Conservation (phyloP, 352 stramenopile genomes). For the Saprolegnia parasitica region DNA sequence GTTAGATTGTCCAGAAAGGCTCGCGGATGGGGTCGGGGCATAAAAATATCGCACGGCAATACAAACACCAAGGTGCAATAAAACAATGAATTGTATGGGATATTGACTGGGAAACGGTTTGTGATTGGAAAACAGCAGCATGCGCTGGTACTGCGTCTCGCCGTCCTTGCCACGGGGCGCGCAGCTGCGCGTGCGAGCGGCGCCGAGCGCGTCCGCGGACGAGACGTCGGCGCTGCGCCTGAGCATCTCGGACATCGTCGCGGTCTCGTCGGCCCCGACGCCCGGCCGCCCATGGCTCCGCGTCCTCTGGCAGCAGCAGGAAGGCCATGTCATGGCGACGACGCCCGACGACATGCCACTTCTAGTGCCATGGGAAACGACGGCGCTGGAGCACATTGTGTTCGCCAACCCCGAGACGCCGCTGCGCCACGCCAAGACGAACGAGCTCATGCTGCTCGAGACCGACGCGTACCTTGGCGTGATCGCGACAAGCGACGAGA, state of each 20-base stretch:
- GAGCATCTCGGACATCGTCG: slow-evolving; percentile 11
- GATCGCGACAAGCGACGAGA: not conserved
- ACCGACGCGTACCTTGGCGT: slow-evolving; percentile 15
- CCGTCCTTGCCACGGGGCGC: slow-evolving; percentile 9
- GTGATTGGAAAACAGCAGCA: not conserved
- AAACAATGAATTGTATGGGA: not conserved
- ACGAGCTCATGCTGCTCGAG: slow-evolving; percentile 6
- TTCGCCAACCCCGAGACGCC: slow-evolving; percentile 18
- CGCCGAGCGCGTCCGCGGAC: slow-evolving; percentile 3
- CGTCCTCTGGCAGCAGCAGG: slow-evolving; percentile 1
- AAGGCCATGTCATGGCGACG: slow-evolving; percentile 3
- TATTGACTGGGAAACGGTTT: slow-evolving; percentile 4
- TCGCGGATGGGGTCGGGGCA: no score
- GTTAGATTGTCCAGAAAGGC: no score
- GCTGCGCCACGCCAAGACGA: slow-evolving; percentile 1
- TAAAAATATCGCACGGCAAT: no score
- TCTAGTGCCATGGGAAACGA: slow-evolving; percentile 23
- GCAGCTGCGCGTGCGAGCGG: slow-evolving; percentile 16
- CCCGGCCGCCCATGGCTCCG: not conserved
- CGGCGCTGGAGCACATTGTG: slow-evolving; percentile 5
- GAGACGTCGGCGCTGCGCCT: slow-evolving; percentile 5
- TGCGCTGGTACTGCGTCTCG: slow-evolving; percentile 27
- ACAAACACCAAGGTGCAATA: no score
- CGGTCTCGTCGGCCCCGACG: not conserved
- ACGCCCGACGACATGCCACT: slow-evolving; percentile 17